These are phyloP conservation scores for Phialophora verrucosa DNA, from an alignment of 2,329 filamentous ascomycete genomes.

Conservation along the genomic window DNA sequence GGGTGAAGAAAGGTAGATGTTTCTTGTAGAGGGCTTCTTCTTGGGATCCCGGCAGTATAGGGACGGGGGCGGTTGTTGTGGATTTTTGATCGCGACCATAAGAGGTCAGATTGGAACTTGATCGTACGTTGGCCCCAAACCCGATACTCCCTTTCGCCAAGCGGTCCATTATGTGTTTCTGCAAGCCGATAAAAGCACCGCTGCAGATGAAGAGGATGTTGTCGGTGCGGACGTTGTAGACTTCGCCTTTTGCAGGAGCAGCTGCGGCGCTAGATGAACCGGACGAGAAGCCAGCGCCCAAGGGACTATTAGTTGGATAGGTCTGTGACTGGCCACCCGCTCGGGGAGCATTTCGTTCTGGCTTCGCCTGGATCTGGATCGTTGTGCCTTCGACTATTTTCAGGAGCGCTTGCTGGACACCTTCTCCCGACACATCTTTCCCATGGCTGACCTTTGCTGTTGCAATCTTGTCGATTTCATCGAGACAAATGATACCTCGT, in stretches of 20 bases:
- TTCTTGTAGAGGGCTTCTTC: constrained; percentile 65
- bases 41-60: constrained; percentile 67
- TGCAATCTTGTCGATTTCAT: constrained; percentile 97
- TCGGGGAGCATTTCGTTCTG: constrained; percentile 51
- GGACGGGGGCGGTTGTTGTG: constrained; percentile 48
- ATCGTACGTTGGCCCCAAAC: constrained; percentile 82
- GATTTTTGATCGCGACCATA: constrained; percentile 41
- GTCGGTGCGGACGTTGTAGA: constrained; percentile 81
- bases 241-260: constrained; percentile 59
- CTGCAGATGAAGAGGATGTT: constrained; percentile 98
- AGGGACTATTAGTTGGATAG: constrained; percentile 48
- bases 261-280: constrained; percentile 42
- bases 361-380: constrained; percentile 85
- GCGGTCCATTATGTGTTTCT: constrained; percentile 85
- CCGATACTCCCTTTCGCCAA: constrained; percentile 86
- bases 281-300: constrained; percentile 42
- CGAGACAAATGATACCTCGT: constrained; percentile 90
- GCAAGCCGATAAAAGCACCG: constrained; percentile 89
- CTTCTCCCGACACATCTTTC: constrained; percentile 93
- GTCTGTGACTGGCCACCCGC: constrained; percentile 47
- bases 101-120: constrained; percentile 44
- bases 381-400: constrained; percentile 98
- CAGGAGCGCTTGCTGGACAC: constrained; percentile 91
- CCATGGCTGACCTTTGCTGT: constrained; percentile 85
- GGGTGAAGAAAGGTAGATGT: constrained; percentile 65